Percentiles rank a stretch among this genome's conserved stretches.
Evolutionary conservation across 129 eudicot genomes (phyloP).

Genomic region (Escallonia herrerae): DNA sequence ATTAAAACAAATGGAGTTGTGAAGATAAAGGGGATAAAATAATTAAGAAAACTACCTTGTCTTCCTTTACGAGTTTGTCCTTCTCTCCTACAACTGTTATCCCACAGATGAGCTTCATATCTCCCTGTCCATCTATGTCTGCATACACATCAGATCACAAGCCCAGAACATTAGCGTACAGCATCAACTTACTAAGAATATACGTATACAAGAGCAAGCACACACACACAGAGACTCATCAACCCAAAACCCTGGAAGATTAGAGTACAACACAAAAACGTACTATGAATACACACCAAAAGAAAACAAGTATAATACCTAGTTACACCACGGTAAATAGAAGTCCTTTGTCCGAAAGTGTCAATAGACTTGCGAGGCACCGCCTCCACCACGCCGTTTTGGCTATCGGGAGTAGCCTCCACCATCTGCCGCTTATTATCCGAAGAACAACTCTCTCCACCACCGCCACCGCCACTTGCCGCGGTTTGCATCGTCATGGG

Average conservation of each 20-base stretch:
- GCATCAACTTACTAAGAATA: neutral
- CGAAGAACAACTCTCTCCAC: conserved; percentile 27
- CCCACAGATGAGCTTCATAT: conserved; percentile 99
- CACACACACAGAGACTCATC: too few relatives aligned
- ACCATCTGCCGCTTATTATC: conserved; percentile 44
- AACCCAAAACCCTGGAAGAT: neutral
- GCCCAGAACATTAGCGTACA: conserved; percentile 8
- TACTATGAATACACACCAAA: neutral
- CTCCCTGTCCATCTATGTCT: conserved; percentile 98
- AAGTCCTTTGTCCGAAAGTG: conserved; percentile 94
- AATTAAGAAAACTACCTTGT: conserved; percentile 43
- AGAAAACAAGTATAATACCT: conserved; percentile 39
- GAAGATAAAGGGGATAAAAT: neutral
- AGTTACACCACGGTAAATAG: conserved; percentile 97
- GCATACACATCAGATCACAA: conserved; percentile 20
- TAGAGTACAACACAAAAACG: neutral
- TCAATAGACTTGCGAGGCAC: conserved; percentile 64
- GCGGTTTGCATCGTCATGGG: conserved; percentile 11
- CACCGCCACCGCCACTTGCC: conserved; percentile 24
- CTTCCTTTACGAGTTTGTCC: conserved; percentile 98
- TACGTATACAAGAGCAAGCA: neutral
- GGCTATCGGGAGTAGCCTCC: conserved; percentile 31
- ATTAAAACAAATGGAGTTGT: conserved; percentile 12
- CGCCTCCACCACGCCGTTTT: conserved; percentile 41
- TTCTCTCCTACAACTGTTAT: conserved; percentile 95